Evolutionary conservation across 345 rosid genomes (phyloP).

Genomic region (Erucastrum elatum): DNA sequence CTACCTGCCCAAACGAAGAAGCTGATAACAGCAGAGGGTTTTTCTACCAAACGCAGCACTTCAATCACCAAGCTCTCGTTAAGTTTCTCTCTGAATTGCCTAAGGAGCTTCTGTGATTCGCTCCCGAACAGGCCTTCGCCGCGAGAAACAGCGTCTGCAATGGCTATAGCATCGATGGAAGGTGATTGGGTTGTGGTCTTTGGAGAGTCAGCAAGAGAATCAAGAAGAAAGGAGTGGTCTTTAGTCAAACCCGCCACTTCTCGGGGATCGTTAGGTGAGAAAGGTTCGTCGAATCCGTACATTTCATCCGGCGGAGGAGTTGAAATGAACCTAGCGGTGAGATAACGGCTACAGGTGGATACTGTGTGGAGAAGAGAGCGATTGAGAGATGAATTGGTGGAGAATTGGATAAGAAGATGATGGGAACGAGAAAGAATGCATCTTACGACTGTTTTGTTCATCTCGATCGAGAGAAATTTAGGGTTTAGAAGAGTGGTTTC

Average conservation of each 20-base stretch:
- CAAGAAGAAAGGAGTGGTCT: constrained; percentile 55
- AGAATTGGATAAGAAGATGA: constrained; percentile 29
- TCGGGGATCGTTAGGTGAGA: constrained; percentile 29
- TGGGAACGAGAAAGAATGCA: constrained; percentile 39
- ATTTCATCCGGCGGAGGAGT: constrained; percentile 49
- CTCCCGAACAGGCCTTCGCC: constrained; percentile 50
- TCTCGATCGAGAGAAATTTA: not conserved
- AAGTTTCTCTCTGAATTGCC: constrained; percentile 69
- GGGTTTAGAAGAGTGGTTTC: constrained; percentile 31
- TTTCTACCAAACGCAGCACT: constrained; percentile 56
- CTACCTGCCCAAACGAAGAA: constrained; percentile 90
- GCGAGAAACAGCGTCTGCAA: constrained; percentile 50
- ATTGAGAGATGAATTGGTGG: constrained; percentile 17
- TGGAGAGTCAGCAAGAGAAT: constrained; percentile 46
- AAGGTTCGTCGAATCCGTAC: constrained; percentile 53
- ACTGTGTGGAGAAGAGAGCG: constrained; percentile 22
- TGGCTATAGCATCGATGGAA: constrained; percentile 53
- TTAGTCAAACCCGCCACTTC: constrained; percentile 51
- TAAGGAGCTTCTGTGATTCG: constrained; percentile 57
- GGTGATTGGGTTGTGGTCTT: constrained; percentile 37
- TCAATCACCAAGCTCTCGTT: constrained; percentile 59
- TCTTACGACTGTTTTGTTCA: constrained; percentile 44
- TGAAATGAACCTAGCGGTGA: constrained; percentile 41
- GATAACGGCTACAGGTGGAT: constrained; percentile 32
- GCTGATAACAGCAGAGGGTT: constrained; percentile 58